Base-by-base conservation (phyloP, 2,329 filamentous ascomycete genomes). In the Colletotrichum orchidophilum region DNA sequence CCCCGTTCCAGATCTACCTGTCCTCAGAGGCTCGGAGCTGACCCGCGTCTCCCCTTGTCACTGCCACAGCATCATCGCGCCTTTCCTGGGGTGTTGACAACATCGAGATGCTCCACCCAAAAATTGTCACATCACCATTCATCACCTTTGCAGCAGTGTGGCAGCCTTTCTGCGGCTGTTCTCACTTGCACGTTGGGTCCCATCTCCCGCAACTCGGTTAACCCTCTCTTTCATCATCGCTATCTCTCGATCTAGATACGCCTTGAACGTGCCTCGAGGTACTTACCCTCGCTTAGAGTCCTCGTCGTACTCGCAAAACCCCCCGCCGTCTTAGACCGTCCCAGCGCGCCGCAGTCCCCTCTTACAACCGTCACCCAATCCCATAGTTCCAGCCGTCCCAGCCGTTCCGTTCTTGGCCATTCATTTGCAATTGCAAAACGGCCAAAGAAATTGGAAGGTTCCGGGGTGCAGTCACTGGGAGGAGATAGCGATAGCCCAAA, bases 31-130 rank as follows among this genome's bases (percentile, higher is more conserved):
- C 39, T 46, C 33, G 11, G 33, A 35, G 39, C 60, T 69, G 18
- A 52, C 33, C 31, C 8, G 8, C 13, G 39, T 49, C n/a, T 52
- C 18, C 12, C 26, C 46, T 64, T 42, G 42, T 27, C 42, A 55
- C 26, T 57, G 42, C 66, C 66, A 70, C 66, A 24, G 49, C 65
- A 68, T 63, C 67, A 54, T 46, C 57, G 53, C 50, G 31, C 15
- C 31, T 11, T 63, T 62, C 53, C 26, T n/a, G n/a, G n/a, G n/a
- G 29, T 31, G 7, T 53, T 26, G 11, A 49, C 12, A 50, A 50
- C 53, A 71, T 71, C 58, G 69, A 71, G 58, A 63, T 68, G 66
- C 42, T 42, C 65, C 42, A 59, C 46, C 26, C n/a, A 27, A 13
- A 42, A 58, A 53, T 39, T 52, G 52, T 46, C 39, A n/a, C 39